Evolutionary conservation across 2,329 filamentous ascomycete genomes (phyloP), one percentile per base, ranked within the genome.

Genomic region (Monilinia fructigena): DNA sequence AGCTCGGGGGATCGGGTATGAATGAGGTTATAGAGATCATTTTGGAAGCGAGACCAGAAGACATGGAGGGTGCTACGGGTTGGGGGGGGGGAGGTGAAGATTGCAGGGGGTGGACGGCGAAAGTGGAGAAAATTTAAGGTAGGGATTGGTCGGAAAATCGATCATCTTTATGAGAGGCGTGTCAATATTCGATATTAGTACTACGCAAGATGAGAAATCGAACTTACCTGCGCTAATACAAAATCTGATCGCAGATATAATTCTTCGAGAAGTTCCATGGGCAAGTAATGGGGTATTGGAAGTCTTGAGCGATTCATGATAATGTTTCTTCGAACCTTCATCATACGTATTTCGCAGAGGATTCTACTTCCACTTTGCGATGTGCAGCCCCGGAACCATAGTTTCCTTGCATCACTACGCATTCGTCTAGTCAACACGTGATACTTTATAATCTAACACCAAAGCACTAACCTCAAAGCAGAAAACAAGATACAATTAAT

Each of bases 41-140:
- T 50, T 18, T 28, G 54, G 42, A 58, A 59, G 23, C 35, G 63
- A 16, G 45, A 45, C 72, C 85, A 86, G 18, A 82, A 80, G 68
- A 87, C 79, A 54, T 84, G 80, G 76, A 84, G 86, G 1, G 82
- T 79, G 6, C 82, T 70, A 14, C 85, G 81, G 4, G 85, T 85
- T 66, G 87, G 82, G 18, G 80, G 73, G 11, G 86, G 74, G 1
- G 78, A 81, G 0, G 77, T 72, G 64, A 87, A 87, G 1, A 54
- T 58, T 10, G 14, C n/a, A 11, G 53, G 42, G 45, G 31, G n/a
- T 38, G 2, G 4, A 10, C 10, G 18, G 54, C 40, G 31, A 65
- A 65, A 58, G 28, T 56, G 23, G 18, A n/a, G 28, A 26, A 11
- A 50, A 65, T 31, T 65, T 65, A 18, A 23, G n/a, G 23, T 38